Evolutionary conservation across 176 grass and related monocot genomes (phyloP).

Genomic region (Aegilops speltoides): DNA sequence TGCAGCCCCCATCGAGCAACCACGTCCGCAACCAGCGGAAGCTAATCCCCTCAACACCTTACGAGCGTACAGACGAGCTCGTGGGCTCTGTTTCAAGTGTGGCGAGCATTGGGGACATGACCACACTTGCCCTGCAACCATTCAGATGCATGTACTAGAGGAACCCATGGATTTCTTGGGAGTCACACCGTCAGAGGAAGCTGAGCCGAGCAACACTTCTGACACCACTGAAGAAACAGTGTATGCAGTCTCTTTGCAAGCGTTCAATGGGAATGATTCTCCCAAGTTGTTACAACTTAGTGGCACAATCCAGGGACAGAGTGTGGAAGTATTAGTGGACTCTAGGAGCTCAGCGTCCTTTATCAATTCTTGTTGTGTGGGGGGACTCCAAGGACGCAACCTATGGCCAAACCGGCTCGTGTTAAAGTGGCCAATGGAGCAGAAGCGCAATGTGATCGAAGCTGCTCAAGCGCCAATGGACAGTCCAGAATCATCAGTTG

Average conservation of each 20-base stretch:
- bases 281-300: neutral
- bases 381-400: neutral
- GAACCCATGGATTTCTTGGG: too few relatives aligned
- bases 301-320: rapidly evolving
- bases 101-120: neutral
- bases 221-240: neutral
- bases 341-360: neutral
- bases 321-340: neutral
- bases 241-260: neutral
- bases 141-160: neutral
- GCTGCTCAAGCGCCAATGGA: too few relatives aligned
- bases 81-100: neutral
- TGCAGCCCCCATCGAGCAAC: rapidly evolving
- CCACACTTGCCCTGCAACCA: neutral
- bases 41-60: neutral
- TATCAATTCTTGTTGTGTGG: neutral
- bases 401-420: neutral
- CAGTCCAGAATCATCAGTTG: too few relatives aligned
- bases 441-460: neutral
- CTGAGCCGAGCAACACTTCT: too few relatives aligned
- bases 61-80: rapidly evolving
- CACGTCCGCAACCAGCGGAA: neutral
- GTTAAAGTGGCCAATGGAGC: neutral
- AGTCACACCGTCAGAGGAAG: too few relatives aligned
- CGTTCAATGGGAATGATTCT: neutral